Evolutionary conservation across 345 rosid species (phyloP).

Genomic region (Salix arbutifolia): DNA sequence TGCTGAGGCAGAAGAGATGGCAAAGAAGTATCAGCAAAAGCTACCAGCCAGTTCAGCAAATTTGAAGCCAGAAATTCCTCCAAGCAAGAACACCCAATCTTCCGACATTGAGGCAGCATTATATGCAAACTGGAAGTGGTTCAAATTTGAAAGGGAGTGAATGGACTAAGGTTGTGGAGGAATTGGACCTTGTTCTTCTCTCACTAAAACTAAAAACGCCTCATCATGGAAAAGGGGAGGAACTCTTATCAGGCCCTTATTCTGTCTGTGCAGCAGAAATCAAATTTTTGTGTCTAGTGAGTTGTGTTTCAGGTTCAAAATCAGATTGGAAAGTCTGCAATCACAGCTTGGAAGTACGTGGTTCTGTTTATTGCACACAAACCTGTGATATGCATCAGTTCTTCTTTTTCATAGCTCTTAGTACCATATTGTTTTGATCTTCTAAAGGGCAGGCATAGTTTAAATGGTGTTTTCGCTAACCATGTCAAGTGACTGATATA

Average conservation of each 20-base stretch:
- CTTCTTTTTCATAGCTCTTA: background rate
- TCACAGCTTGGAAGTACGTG: background rate
- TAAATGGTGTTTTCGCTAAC: background rate
- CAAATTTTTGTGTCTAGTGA: background rate
- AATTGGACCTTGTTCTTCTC: background rate
- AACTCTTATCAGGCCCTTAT: background rate
- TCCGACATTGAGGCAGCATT: conserved; percentile 48
- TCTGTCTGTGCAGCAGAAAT: background rate
- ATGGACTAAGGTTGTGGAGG: conserved; percentile 5
- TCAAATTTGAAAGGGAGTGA: conserved; percentile 58
- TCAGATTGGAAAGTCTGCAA: background rate
- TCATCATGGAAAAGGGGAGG: background rate
- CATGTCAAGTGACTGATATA: background rate
- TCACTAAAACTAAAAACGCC: background rate
- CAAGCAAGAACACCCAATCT: conserved; percentile 26
- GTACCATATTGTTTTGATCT: background rate
- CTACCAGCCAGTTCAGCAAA: conserved; percentile 29
- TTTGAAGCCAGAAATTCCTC: conserved; percentile 28
- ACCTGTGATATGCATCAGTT: background rate
- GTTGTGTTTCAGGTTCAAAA: background rate
- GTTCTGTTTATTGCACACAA: conserved; percentile 3
- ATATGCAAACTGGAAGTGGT: conserved; percentile 91
- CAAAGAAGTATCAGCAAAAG: conserved; percentile 63
- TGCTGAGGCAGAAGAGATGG: conserved; percentile 85
- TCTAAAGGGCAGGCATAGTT: background rate